Evolutionary conservation across 768 basidiomycete species (phyloP).

Genomic region (Macrolepiota albuminosa): DNA sequence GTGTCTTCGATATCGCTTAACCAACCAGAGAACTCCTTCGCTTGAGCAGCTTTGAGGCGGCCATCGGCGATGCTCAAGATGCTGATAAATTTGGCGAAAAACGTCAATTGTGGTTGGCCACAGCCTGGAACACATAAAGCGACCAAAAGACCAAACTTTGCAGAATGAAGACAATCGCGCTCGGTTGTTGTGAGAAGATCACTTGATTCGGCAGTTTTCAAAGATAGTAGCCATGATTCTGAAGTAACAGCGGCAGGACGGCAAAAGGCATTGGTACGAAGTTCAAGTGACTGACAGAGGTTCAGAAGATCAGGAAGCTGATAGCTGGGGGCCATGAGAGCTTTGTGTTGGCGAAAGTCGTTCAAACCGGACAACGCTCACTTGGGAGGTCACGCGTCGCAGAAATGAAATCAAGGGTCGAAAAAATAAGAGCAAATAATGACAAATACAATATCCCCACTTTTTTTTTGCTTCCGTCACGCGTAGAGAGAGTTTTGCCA

Average conservation of each 20-base stretch:
- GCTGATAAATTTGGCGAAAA: constrained; percentile 47
- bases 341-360: background rate
- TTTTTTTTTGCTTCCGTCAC: constrained; percentile 16
- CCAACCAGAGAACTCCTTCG: constrained; percentile 17
- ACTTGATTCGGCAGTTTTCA: constrained; percentile 9
- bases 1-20: constrained; percentile 5
- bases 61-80: constrained; percentile 32
- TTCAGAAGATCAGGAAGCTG: constrained; percentile 38
- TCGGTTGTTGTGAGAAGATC: constrained; percentile 23
- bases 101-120: constrained; percentile 50
- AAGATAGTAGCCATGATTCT: constrained; percentile 24
- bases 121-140: constrained; percentile 56
- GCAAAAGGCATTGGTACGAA: constrained; percentile 37
- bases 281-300: constrained; percentile 26
- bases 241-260: constrained; percentile 27
- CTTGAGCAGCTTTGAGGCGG: constrained; percentile 17
- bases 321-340: constrained; percentile 28
- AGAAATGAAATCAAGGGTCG: constrained; percentile 13
- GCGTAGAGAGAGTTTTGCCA: constrained; percentile 7
- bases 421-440: constrained; percentile 3
- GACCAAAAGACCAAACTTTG: constrained; percentile 46
- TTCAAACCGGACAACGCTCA: constrained; percentile 5
- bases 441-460: background rate
- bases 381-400: constrained; percentile 9
- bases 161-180: constrained; percentile 20